A percentile compares a stretch with the other conserved stretches of the same genome.
Evolutionary conservation across 805 yeast species (phyloP).

Genomic region (Debaryomyces castellii): DNA sequence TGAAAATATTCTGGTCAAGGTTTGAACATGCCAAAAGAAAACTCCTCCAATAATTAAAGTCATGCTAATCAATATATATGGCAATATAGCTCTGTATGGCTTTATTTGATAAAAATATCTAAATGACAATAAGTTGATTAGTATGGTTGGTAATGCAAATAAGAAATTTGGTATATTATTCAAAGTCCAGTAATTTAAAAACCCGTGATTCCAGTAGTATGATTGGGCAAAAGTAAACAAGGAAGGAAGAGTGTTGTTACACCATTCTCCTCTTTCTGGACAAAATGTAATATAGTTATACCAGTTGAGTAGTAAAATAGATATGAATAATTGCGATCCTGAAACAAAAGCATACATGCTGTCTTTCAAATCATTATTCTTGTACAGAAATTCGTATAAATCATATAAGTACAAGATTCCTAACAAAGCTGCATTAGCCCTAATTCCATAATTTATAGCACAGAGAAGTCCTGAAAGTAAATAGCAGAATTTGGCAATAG

Average conservation of each 20-base stretch:
- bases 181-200: slow-evolving; percentile 77
- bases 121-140: slow-evolving; percentile 43
- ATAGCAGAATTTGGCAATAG: slow-evolving; percentile 22
- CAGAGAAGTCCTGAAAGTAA: slow-evolving; percentile 54
- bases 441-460: slow-evolving; percentile 56
- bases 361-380: slow-evolving; percentile 15
- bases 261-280: slow-evolving; percentile 78
- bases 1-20: slow-evolving; percentile 74
- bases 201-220: slow-evolving; percentile 84
- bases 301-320: slow-evolving; percentile 48
- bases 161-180: slow-evolving; percentile 82
- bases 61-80: slow-evolving; percentile 42
- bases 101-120: slow-evolving; percentile 30
- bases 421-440: slow-evolving; percentile 75
- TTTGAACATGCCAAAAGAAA: slow-evolving; percentile 80
- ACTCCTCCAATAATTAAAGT: slow-evolving; percentile 51
- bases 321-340: slow-evolving; percentile 54
- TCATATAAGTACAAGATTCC: slow-evolving; percentile 70
- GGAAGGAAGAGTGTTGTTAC: slow-evolving; percentile 54
- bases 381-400: slow-evolving; percentile 25
- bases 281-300: slow-evolving; percentile 63
- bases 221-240: slow-evolving; percentile 71
- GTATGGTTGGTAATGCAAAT: slow-evolving; percentile 68
- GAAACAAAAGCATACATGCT: slow-evolving; percentile 40
- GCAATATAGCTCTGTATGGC: slow-evolving; percentile 32